Conservation (phyloP, 108 stramenopile species). For the Skeletonema potamos region DNA sequence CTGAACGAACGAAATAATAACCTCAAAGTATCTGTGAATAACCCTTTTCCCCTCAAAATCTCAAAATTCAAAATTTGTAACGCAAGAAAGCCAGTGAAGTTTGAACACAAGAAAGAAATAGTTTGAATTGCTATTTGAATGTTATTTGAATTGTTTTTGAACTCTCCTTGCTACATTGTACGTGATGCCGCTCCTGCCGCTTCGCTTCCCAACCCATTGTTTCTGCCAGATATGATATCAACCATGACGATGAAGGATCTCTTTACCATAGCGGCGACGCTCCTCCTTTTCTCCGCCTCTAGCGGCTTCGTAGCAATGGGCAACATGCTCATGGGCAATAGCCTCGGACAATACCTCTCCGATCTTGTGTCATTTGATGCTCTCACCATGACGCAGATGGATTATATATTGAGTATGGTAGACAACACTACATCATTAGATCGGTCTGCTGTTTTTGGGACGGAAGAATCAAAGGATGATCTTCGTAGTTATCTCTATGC, state of each 20-base stretch:
- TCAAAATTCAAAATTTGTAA: no score
- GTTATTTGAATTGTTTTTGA: no score
- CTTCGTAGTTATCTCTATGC: not conserved
- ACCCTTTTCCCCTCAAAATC: no score
- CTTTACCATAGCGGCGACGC: not conserved
- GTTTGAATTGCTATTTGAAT: no score
- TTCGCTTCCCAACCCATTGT: no score
- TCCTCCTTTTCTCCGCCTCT: not conserved
- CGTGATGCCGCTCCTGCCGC: no score
- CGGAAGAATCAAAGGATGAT: not conserved
- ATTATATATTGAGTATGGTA: not conserved
- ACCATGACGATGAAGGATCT: not conserved
- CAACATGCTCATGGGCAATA: not conserved
- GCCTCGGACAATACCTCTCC: not conserved
- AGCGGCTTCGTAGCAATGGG: not conserved
- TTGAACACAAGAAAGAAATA: no score
- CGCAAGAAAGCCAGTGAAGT: no score
- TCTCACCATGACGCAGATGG: not conserved
- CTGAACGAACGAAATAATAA: no score
- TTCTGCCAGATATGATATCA: no score
- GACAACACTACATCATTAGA: not conserved
- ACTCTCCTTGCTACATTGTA: no score
- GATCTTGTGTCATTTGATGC: not conserved
- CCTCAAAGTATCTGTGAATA: no score
- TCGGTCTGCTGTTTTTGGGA: not conserved